phyloP scores from a whole-genome alignment of 441 rosid species.

The Omphalea diandra region DNA sequence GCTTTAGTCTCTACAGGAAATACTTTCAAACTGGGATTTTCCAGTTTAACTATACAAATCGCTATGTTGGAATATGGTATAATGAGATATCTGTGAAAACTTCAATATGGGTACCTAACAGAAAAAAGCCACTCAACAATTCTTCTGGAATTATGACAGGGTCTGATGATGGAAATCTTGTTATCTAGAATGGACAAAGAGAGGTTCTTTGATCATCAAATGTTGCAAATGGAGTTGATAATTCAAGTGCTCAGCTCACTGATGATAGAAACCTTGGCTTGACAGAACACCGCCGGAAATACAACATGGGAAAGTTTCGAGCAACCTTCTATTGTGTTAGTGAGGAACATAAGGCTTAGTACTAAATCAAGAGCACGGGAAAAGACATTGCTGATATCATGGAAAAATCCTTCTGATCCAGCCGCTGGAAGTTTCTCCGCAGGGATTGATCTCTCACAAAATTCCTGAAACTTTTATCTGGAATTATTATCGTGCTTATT shows the following conservation, averaged over 20 bases:
- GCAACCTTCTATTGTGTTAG: conserved; percentile 32
- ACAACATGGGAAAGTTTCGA: conserved; percentile 50
- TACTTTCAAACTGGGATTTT: conserved; percentile 20
- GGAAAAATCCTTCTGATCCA: conserved; percentile 50
- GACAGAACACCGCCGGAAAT: conserved; percentile 16
- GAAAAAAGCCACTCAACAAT: conserved; percentile 37
- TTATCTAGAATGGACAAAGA: conserved; percentile 35
- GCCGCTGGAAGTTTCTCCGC: conserved; percentile 41
- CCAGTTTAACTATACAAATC: conserved; percentile 11
- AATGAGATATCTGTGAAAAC: conserved; percentile 22
- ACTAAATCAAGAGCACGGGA: conserved; percentile 22
- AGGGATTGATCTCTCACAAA: conserved; percentile 25
- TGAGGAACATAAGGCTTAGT: conserved; percentile 31
- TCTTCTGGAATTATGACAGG: conserved; percentile 41
- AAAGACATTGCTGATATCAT: conserved; percentile 34
- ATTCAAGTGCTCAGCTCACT: conserved; percentile 34
- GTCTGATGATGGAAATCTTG: conserved; percentile 42
- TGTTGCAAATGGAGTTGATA: conserved; percentile 14
- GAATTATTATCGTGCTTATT: conserved; percentile 32
- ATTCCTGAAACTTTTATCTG: conserved; percentile 43
- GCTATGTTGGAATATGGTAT: conserved; percentile 41
- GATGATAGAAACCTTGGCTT: conserved; percentile 46
- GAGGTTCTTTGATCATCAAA: conserved; percentile 47
- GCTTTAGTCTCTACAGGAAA: background rate
- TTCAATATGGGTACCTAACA: conserved; percentile 57